Evolutionary conservation across 179 eudicot species (phyloP).

Genomic region (Beta lomatogona): DNA sequence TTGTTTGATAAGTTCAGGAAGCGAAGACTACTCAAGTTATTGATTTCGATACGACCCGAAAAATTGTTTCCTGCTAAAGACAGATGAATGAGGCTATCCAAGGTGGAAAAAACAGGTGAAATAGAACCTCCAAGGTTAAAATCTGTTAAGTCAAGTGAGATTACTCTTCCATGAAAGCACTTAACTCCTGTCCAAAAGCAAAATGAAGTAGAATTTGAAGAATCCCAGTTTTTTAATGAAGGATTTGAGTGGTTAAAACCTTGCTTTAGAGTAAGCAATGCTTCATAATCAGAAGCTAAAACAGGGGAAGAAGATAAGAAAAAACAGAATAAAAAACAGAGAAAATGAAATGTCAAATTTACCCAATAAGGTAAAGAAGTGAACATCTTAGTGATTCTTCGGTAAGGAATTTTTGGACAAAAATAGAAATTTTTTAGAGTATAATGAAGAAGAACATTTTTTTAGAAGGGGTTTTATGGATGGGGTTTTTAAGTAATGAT

Average conservation of each 20-base stretch:
- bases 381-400: constrained; percentile 37
- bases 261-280: constrained; percentile 57
- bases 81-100: constrained; percentile 55
- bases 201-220: constrained; percentile 58
- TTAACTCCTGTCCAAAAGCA: constrained; percentile 80
- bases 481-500: constrained; percentile 32
- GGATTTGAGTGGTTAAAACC: constrained; percentile 45
- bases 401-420: constrained; percentile 10
- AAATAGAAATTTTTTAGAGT: not conserved
- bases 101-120: constrained; percentile 49
- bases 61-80: constrained; percentile 83
- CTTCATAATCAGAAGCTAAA: constrained; percentile 54
- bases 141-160: constrained; percentile 66
- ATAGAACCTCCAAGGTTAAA: constrained; percentile 64
- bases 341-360: constrained; percentile 38
- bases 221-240: constrained; percentile 47
- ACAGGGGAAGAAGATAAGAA: constrained; percentile 22
- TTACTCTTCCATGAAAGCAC: constrained; percentile 60
- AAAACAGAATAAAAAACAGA: constrained; percentile 32
- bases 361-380: constrained; percentile 28
- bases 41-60: constrained; percentile 54
- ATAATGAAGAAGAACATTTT: constrained; percentile 24
- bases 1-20: constrained; percentile 75
- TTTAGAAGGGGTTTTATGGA: constrained; percentile 5
- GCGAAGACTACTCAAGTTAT: constrained; percentile 43